Conservation (phyloP, 768 basidiomycete genomes). For the Rhodotorula taiwanensis region DNA sequence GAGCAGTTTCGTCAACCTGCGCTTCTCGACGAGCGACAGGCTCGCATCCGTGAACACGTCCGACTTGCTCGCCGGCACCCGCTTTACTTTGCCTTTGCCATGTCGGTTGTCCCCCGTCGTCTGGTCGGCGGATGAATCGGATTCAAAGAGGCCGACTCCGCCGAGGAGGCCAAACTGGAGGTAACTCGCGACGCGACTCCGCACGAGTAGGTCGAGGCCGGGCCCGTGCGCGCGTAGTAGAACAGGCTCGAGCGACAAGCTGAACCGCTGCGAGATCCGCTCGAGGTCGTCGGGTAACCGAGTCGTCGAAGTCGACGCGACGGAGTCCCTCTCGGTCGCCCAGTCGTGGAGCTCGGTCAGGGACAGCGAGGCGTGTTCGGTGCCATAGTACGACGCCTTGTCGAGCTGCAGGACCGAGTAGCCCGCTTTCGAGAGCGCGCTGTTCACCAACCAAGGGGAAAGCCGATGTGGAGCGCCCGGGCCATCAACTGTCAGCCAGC, state of each 20-base stretch:
- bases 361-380: slow-evolving; percentile 68
- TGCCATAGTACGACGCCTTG: slow-evolving; percentile 75
- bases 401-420: slow-evolving; percentile 85
- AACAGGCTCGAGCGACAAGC: slow-evolving; percentile 74
- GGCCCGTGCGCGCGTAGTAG: slow-evolving; percentile 73
- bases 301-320: background rate
- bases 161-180: slow-evolving; percentile 83
- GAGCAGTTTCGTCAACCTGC: slow-evolving; percentile 85
- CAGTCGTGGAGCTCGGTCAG: slow-evolving; percentile 70
- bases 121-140: slow-evolving; percentile 47
- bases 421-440: slow-evolving; percentile 81
- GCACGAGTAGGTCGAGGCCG: slow-evolving; percentile 67
- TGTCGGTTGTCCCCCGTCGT: too few relatives aligned
- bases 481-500: too few relatives aligned
- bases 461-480: too few relatives aligned
- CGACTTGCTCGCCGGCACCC: slow-evolving; percentile 83
- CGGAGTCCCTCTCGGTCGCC: slow-evolving; percentile 44
- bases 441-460: too few relatives aligned
- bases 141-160: slow-evolving; percentile 48
- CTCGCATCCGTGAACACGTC: slow-evolving; percentile 80
- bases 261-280: slow-evolving; percentile 65
- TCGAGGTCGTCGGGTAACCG: slow-evolving; percentile 43
- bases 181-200: slow-evolving; percentile 79
- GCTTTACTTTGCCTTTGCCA: slow-evolving; percentile 4
- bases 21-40: slow-evolving; percentile 72